A percentile compares a stretch with the other conserved stretches of the same genome.
Conservation (phyloP, 148 eudicot genomes). For the Rhododendron williamsianum region DNA sequence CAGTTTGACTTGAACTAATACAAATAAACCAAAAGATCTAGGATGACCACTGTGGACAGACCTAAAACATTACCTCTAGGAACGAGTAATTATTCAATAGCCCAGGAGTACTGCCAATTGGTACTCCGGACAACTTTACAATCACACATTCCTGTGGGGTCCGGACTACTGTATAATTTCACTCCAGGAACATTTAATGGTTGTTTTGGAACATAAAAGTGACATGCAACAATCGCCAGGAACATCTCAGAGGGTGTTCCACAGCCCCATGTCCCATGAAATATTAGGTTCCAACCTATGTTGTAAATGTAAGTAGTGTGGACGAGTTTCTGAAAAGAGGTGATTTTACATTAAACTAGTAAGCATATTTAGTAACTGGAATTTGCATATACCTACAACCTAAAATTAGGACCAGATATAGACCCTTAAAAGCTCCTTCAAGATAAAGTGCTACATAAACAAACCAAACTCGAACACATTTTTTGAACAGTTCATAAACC, state of each 20-base stretch:
- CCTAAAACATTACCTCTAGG: neutral
- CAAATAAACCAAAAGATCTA: neutral
- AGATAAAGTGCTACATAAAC: neutral
- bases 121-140: no score
- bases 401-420: no score
- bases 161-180: no score
- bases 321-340: neutral
- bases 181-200: neutral
- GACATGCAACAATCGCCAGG: neutral
- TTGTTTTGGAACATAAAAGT: neutral
- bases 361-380: neutral
- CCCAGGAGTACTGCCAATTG: no score
- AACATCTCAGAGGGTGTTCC: neutral
- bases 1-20: slow-evolving; percentile 1
- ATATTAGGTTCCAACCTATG: neutral
- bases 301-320: neutral
- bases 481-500: neutral
- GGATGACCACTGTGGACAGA: neutral
- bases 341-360: neutral
- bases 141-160: no score
- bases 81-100: neutral
- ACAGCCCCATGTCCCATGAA: neutral
- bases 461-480: neutral
- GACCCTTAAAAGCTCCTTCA: neutral
- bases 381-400: no score